A percentile compares a stretch with the other conserved stretches of the same genome.
Evolutionary conservation across 2,329 filamentous ascomycete species (phyloP).

Genomic region (Aspergillus sergii): DNA sequence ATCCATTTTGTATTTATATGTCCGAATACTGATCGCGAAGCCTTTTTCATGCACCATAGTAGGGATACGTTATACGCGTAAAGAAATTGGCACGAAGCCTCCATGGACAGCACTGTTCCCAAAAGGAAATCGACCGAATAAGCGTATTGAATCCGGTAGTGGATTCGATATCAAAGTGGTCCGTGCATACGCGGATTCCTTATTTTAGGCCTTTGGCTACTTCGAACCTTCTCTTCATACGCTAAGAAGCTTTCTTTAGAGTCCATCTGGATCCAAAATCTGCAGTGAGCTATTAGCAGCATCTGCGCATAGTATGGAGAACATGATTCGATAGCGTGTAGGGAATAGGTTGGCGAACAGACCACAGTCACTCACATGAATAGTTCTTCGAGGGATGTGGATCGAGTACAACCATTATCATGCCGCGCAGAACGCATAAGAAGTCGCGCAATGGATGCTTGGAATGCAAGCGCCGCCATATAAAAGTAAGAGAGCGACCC

Average conservation of each 20-base stretch:
- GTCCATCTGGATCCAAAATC: background rate
- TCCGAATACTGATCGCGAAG: background rate
- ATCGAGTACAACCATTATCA: background rate
- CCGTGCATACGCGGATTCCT: conserved; percentile 25
- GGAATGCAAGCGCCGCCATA: conserved; percentile 42
- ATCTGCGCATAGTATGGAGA: background rate
- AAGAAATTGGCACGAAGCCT: background rate
- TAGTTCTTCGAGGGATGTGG: background rate
- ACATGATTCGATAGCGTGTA: background rate
- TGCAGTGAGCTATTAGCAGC: background rate
- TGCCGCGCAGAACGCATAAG: conserved; percentile 34
- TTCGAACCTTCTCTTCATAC: background rate
- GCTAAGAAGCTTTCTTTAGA: background rate
- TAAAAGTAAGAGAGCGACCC: conserved; percentile 33
- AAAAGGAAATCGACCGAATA: background rate
- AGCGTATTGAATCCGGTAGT: conserved; percentile 14
- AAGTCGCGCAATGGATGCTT: conserved; percentile 44
- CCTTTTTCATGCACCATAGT: background rate
- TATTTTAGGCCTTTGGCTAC: background rate
- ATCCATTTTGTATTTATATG: background rate
- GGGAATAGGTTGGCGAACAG: background rate
- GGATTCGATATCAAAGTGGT: conserved; percentile 3
- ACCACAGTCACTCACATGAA: background rate
- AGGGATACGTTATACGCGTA: background rate
- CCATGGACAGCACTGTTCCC: background rate